These are phyloP conservation scores for Hansenula sp. DNA, from an alignment of 1,139 yeast genomes.

Conservation along the genomic window DNA sequence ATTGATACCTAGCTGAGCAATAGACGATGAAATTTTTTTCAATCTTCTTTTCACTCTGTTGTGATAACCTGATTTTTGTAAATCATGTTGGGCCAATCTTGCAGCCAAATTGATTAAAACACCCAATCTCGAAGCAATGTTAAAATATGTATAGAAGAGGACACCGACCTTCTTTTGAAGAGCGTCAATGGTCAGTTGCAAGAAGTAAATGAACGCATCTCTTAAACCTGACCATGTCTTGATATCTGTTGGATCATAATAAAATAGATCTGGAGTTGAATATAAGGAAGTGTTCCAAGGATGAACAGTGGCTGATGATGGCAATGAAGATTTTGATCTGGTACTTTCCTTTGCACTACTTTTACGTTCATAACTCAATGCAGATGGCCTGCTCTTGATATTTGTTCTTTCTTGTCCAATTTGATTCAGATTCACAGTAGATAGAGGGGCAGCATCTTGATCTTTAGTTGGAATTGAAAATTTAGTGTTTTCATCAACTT, in stretches of 20 bases:
- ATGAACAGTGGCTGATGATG: conserved; percentile 17
- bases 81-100: conserved; percentile 48
- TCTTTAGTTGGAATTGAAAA: conserved; percentile 21
- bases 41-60: conserved; percentile 43
- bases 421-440: conserved; percentile 8
- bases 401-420: conserved; percentile 10
- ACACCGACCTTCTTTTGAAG: conserved; percentile 45
- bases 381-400: conserved; percentile 11
- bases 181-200: conserved; percentile 45
- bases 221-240: conserved; percentile 54
- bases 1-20: conserved; percentile 58
- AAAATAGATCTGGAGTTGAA: conserved; percentile 40
- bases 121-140: conserved; percentile 44
- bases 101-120: conserved; percentile 47
- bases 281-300: conserved; percentile 24
- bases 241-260: conserved; percentile 53
- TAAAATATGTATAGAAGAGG: conserved; percentile 49
- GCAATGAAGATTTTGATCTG: conserved; percentile 15
- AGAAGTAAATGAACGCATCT: conserved; percentile 40
- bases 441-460: conserved; percentile 7
- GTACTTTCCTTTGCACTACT: conserved; percentile 11
- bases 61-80: conserved; percentile 41
- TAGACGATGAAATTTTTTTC: conserved; percentile 46
- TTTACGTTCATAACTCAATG: conserved; percentile 13
- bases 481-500: conserved; percentile 28